Base-by-base conservation (phyloP, 2,329 filamentous ascomycete genomes). In the Fusarium temperatum region DNA sequence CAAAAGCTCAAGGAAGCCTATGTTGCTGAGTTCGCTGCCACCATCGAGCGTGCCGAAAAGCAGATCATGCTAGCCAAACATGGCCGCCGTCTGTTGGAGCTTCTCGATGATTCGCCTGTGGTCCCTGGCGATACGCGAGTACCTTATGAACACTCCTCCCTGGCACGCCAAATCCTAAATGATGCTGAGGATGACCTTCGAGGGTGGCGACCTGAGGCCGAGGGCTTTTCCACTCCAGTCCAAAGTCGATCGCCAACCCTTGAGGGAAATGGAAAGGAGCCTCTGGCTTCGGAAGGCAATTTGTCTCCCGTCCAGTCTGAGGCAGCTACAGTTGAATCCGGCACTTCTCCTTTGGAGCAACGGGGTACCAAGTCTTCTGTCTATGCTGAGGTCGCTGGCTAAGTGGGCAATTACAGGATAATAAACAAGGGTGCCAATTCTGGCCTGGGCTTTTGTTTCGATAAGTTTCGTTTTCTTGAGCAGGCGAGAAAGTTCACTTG, bases 1-100 rank as follows among this genome's bases (percentile, higher is more conserved):
- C 93, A 96, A 83, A 98, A 98, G 85, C 88, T 99, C 84, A 98
- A 97, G 85, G 94, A 98, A 83, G 94, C 96, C 30, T 98, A 96
- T 81, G 94, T 95, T 75, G 83, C 93, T 68, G 95, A 98, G 81
- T 94, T 98, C 74, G 90, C 93, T 22, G 95, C 95, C 67, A 94
- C 95, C 26, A 97, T 99, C 77, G 96, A 99, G 86, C 93, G 96
- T 38, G 95, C 95, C 30, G 96, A 98, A 86, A 98, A 98, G 86
- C 96, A 99, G 82, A 93, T 96, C 78, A 94, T 99, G 68, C 89
- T 99, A 22, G 96, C 96, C 65, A 94, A 93, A 78, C 95, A 98
- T 81, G 96, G 95, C 26, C 93, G 94, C 62, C 91, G 94, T 48
- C 89, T 99, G 41, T 83, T 99, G 63, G 91, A 93, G 76, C 89